These are phyloP conservation scores for Rubus idaeus DNA, from an alignment of 306 rosid genomes.

Conservation along the genomic window DNA sequence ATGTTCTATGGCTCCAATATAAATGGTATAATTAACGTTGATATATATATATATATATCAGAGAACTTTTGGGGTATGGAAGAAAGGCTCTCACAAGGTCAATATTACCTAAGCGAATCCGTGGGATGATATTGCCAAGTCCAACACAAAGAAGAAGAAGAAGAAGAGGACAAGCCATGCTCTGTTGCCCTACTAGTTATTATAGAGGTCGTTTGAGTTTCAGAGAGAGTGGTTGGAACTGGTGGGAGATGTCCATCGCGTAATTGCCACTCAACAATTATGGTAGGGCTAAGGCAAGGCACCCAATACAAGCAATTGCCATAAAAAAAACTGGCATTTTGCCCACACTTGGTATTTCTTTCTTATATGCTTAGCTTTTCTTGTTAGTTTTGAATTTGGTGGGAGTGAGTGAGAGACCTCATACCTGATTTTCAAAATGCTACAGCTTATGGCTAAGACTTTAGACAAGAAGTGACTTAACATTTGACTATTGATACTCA, in stretches of 20 bases:
- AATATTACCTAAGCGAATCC: background rate
- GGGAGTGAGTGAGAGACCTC: conserved; percentile 7
- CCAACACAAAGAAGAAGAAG: background rate
- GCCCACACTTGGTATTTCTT: conserved; percentile 12
- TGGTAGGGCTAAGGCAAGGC: conserved; percentile 16
- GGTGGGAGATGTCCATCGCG: conserved; percentile 44
- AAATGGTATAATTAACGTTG: too few relatives aligned
- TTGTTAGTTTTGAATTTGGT: conserved; percentile 5
- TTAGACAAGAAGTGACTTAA: background rate
- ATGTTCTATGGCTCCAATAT: background rate
- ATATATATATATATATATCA: background rate
- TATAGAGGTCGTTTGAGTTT: background rate
- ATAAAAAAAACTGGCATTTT: conserved; percentile 8
- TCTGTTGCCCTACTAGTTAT: conserved; percentile 9
- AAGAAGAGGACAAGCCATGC: conserved; percentile 9
- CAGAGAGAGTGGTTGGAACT: conserved; percentile 37
- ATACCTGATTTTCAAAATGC: background rate
- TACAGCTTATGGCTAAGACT: background rate
- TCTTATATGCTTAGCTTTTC: background rate
- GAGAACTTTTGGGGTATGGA: background rate
- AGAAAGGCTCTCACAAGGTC: background rate
- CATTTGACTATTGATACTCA: background rate
- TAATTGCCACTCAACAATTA: conserved; percentile 42
- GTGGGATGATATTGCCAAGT: conserved; percentile 1
- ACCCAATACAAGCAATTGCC: background rate